Percentiles rank a stretch among this genome's conserved stretches.
These are phyloP conservation scores for Haberlea rhodopensis DNA, from an alignment of 257 asterid genomes.

Conservation along the genomic window DNA sequence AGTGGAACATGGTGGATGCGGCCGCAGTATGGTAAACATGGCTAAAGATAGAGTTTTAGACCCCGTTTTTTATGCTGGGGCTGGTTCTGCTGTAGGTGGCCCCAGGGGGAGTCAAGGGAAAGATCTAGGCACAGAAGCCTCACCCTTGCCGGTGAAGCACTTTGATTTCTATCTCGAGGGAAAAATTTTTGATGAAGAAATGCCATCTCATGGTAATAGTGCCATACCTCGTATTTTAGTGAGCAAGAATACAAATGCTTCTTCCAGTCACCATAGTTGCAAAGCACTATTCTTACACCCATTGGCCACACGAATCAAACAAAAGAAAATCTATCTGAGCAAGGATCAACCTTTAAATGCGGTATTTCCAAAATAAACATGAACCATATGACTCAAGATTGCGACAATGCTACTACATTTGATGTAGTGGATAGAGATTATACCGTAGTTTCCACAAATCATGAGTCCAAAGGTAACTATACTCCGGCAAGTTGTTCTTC, in stretches of 20 bases:
- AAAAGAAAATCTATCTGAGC: slow-evolving; percentile 28
- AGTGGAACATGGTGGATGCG: slow-evolving; percentile 38
- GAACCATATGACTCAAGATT: slow-evolving; percentile 30
- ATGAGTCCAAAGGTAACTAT: slow-evolving; percentile 37
- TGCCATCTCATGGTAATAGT: slow-evolving; percentile 32
- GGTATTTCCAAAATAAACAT: slow-evolving; percentile 30
- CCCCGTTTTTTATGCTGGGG: slow-evolving; percentile 32
- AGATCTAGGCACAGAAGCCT: slow-evolving; percentile 53
- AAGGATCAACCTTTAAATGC: slow-evolving; percentile 30
- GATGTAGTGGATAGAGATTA: slow-evolving; percentile 38
- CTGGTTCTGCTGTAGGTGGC: slow-evolving; percentile 44
- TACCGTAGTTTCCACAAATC: slow-evolving; percentile 27
- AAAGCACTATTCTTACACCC: slow-evolving; percentile 22
- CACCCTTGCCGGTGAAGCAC: slow-evolving; percentile 93
- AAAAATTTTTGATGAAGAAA: slow-evolving; percentile 35
- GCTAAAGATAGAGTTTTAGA: slow-evolving; percentile 26
- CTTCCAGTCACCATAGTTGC: slow-evolving; percentile 31
- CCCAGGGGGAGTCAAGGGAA: slow-evolving; percentile 41
- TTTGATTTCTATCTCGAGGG: slow-evolving; percentile 77
- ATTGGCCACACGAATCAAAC: slow-evolving; percentile 28
- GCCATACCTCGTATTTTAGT: slow-evolving; percentile 28
- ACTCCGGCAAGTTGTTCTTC: slow-evolving; percentile 66
- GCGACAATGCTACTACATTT: slow-evolving; percentile 33
- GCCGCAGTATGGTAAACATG: slow-evolving; percentile 26
- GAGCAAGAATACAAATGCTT: slow-evolving; percentile 29